Conservation (phyloP, 352 stramenopile species). For the Paralagenidium karlingii region DNA sequence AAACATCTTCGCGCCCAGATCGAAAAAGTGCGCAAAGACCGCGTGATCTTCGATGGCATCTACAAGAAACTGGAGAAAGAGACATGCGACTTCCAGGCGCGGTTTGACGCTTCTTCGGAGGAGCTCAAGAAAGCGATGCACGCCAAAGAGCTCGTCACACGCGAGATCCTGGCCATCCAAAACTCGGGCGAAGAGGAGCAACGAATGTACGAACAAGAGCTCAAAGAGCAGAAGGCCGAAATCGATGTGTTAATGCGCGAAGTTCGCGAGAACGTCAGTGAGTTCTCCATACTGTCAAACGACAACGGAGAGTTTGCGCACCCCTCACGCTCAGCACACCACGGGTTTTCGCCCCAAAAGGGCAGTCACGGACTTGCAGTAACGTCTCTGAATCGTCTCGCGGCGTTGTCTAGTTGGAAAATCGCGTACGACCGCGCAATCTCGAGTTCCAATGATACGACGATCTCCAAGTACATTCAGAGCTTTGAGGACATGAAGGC, state of each 20-base stretch:
- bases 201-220: constrained; percentile 41
- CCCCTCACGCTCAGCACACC: constrained; percentile 4
- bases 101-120: constrained; percentile 24
- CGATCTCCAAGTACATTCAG: constrained; percentile 45
- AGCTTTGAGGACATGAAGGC: constrained; percentile 47
- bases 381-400: constrained; percentile 30
- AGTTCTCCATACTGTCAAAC: not conserved
- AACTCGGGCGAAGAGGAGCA: constrained; percentile 34
- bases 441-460: constrained; percentile 20
- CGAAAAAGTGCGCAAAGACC: constrained; percentile 50
- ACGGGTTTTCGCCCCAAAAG: not conserved
- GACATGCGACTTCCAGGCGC: constrained; percentile 28
- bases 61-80: constrained; percentile 81
- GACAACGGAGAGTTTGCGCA: constrained; percentile 1
- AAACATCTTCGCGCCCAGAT: constrained; percentile 61
- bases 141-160: constrained; percentile 25
- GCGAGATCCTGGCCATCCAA: constrained; percentile 37
- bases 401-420: constrained; percentile 54
- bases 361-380: not conserved
- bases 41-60: constrained; percentile 69
- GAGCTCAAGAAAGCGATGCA: constrained; percentile 30
- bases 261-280: constrained; percentile 4
- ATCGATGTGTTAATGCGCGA: constrained; percentile 36
- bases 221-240: constrained; percentile 36
- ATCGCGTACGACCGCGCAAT: constrained; percentile 59